Base-by-base conservation (phyloP, 306 rosid genomes). In the Cicer bijugum region DNA sequence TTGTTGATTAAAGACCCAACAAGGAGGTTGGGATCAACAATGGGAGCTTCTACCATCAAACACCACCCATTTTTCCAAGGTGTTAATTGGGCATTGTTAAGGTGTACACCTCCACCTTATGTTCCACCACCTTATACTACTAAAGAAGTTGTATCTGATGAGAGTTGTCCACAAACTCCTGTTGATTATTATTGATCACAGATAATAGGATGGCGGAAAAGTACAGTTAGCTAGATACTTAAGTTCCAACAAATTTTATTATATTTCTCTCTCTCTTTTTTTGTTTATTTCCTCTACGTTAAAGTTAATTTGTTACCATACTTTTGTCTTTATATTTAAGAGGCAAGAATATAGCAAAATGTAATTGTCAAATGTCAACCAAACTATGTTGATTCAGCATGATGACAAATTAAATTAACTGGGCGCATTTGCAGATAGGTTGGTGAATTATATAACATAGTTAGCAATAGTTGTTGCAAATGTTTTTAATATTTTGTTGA, bases 21-120 rank as follows among this genome's bases (percentile, higher is more conserved):
- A 0, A 83, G 85, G 61, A 75, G 89, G 47, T 44, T 86, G 0
- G 89, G 89, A 35, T 83, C 84, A 14, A 86, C 60, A 37, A 81
- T 83, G 87, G 89, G 89, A 2, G 84, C 89, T 35, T 83, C 84
- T 6, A 74, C 89, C 0, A 83, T 86, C 55, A 86, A 83, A 67
- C 83, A 83, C 73, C 89, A 86, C 56, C 77, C 85, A 0, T 86
- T 83, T 78, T 86, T 86, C 4, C 85, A 78, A 40, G 84, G 85
- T 6, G 87, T 86, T 8, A 86, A 83, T 72, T 86, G 89, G 89
- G 89, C 89, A 42, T 81, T 86, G 78, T 81, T 86, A 52, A 75
- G 89, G 48, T 86, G 89, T 63, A 75, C 85, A 2, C 33, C 84
- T 38, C 89, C 89, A 19, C 89, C 89, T 17, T 86, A 71, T 78